Percentiles rank a stretch among this genome's conserved stretches.
phyloP scores from a whole-genome alignment of 2,329 filamentous ascomycete genomes.

The Fusarium brachygibbosum region DNA sequence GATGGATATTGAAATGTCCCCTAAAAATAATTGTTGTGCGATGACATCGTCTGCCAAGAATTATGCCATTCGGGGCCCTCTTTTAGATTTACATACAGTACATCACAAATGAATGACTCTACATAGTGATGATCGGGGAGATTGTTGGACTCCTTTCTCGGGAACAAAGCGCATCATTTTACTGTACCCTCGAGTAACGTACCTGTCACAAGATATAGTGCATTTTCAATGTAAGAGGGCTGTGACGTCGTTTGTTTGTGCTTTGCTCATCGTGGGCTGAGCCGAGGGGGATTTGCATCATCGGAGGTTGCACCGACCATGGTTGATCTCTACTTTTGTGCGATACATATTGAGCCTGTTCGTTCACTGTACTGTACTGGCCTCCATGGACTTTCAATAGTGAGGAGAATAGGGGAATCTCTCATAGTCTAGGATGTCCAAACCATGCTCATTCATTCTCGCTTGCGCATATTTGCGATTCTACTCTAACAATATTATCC shows the following conservation, averaged over 20 bases:
- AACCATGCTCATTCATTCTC: not conserved
- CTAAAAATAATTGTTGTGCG: conserved; percentile 19
- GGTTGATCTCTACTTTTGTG: conserved; percentile 20
- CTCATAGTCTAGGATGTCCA: not conserved
- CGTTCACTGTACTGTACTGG: not conserved
- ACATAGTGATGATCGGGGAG: not conserved
- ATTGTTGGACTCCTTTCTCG: conserved; percentile 1
- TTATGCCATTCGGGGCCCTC: conserved; percentile 11
- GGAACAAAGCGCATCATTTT: conserved; percentile 12
- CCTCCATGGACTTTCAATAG: not conserved
- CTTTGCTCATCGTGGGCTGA: conserved; percentile 36
- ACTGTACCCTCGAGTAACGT: not conserved
- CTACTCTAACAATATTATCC: conserved; percentile 20
- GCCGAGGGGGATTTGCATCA: conserved; percentile 23
- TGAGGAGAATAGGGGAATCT: not conserved
- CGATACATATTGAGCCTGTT: conserved; percentile 1
- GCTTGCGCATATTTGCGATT: not conserved
- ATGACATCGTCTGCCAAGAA: conserved; percentile 38
- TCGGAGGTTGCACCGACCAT: conserved; percentile 18
- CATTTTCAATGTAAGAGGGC: conserved; percentile 7
- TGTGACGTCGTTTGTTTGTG: conserved; percentile 35
- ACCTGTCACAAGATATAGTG: conserved; percentile 17
- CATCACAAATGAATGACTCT: not conserved
- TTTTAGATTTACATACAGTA: not conserved
- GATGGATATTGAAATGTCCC: conserved; percentile 1